phyloP scores from a whole-genome alignment of 305 asterid genomes.

The Solanum hybrid region DNA sequence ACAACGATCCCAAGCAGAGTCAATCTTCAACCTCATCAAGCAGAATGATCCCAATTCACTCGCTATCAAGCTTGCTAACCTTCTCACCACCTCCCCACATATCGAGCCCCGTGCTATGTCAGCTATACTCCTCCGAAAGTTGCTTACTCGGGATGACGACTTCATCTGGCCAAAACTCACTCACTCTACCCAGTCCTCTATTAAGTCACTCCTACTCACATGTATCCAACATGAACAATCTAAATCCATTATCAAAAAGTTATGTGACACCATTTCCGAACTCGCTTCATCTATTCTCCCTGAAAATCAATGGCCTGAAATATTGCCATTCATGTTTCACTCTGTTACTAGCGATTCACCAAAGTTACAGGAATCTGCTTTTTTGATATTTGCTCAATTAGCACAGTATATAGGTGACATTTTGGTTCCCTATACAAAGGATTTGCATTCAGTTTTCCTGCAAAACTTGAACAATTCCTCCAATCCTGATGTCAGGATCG shows the following conservation, averaged over 20 bases:
- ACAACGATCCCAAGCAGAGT: conserved; percentile 19
- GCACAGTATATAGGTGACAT: conserved; percentile 17
- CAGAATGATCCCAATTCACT: conserved; percentile 16
- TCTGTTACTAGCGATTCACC: conserved; percentile 8
- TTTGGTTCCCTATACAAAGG: conserved; percentile 7
- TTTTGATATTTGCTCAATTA: conserved; percentile 11
- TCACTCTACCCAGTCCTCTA: conserved; percentile 6
- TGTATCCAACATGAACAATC: conserved; percentile 15
- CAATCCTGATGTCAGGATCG: conserved; percentile 17
- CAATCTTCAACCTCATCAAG: conserved; percentile 16
- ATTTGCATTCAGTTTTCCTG: conserved; percentile 14
- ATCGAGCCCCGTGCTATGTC: conserved; percentile 19
- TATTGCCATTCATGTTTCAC: conserved; percentile 16
- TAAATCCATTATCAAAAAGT: conserved; percentile 10
- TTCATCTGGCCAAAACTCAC: conserved; percentile 11
- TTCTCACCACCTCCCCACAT: conserved; percentile 9
- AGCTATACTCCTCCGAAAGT: conserved; percentile 16
- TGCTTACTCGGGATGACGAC: conserved; percentile 9
- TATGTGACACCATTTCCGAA: conserved; percentile 16
- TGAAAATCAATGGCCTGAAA: conserved; percentile 14
- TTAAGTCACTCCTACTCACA: conserved; percentile 8
- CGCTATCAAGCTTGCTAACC: conserved; percentile 8
- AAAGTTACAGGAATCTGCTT: conserved; percentile 19
- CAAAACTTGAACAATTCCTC: conserved; percentile 9
- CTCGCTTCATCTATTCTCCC: conserved; percentile 15